Conservation (phyloP, 2,329 filamentous ascomycete genomes). For the Zymoseptoria pseudotritici region DNA sequence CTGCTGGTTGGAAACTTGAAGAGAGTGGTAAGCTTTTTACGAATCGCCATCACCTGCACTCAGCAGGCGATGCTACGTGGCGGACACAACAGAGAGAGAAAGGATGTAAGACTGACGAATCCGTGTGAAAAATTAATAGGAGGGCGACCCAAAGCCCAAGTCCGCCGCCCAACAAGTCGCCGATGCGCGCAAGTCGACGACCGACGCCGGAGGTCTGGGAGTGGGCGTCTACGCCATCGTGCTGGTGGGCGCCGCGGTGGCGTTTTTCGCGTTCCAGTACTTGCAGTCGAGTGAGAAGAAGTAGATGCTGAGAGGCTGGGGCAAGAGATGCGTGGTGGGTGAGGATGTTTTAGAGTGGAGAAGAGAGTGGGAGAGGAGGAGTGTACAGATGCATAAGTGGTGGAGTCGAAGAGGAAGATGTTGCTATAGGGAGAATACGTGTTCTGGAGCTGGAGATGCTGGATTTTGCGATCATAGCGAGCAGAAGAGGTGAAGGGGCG, state of each 20-base stretch:
- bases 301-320: constrained; percentile 10
- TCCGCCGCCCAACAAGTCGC: constrained; percentile 44
- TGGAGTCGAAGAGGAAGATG: not conserved
- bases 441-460: not conserved
- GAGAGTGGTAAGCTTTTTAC: constrained; percentile 57
- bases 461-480: not conserved
- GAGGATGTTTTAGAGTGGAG: not conserved
- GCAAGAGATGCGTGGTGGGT: not conserved
- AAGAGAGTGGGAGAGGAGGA: not conserved
- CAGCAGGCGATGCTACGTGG: not conserved
- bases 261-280: constrained; percentile 82
- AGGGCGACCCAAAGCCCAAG: constrained; percentile 72
- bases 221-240: constrained; percentile 75
- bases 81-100: not conserved
- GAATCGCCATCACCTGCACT: not conserved
- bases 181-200: constrained; percentile 42
- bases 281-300: constrained; percentile 51
- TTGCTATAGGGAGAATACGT: not conserved
- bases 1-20: constrained; percentile 71
- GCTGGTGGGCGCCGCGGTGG: constrained; percentile 65
- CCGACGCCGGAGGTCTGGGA: constrained; percentile 50
- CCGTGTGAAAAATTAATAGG: constrained; percentile 40
- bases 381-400: not conserved
- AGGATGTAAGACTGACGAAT: not conserved
- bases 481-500: too few species aligned